Base-by-base conservation (phyloP, 2,329 filamentous ascomycete genomes). In the Plectosphaerella sp. region DNA sequence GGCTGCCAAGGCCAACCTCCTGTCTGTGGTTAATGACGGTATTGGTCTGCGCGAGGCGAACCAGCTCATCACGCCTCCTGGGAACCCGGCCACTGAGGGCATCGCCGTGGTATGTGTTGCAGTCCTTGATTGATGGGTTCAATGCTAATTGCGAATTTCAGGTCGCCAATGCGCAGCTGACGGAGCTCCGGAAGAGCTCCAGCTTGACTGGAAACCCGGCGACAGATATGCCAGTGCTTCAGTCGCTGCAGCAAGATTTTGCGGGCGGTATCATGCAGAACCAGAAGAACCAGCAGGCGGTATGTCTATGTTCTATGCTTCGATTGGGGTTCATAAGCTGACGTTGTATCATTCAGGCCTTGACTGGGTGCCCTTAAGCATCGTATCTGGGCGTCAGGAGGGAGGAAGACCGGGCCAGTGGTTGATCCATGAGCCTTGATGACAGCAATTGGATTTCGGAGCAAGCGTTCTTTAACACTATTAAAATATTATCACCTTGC, bases 201-300 rank as follows among this genome's bases (percentile, higher is more conserved):
- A 49, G 52, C 15, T 47, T 56, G 0, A 56, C 54, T 1, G 54
- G 54, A 24, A 54, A 56, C 43, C 54, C 54, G 7, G 46, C 48
- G 11, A 47, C 49, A 41, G 54, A 56, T 1, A 54, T 39, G 20
- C 41, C 54, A 2, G 54, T 56, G 0, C 25, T 48, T 3, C 54
- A 56, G 33, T 56, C 54, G 10, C 49, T 56, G 1, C 43, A 47
- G 49, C 47, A 39, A 49, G 54, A 56, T n/a, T 56, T 56, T 22
- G 48, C 47, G n/a, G 54, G 52, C 3, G 54, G 54, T 37, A 56
- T 54, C 24, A 53, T 54, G 49, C 53, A 56, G 33, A 56, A 56
- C 33, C 54, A 54, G 49, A 53, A 56, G 37, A 56, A 56, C 28
- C 52, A 54, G 18, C 49, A 54, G 36, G 47, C 47, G 22, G 54